A percentile compares a stretch with the other conserved stretches of the same genome.
Evolutionary conservation across 2,329 filamentous ascomycete species (phyloP).

Genomic region (Cordyceps tenuipes): DNA sequence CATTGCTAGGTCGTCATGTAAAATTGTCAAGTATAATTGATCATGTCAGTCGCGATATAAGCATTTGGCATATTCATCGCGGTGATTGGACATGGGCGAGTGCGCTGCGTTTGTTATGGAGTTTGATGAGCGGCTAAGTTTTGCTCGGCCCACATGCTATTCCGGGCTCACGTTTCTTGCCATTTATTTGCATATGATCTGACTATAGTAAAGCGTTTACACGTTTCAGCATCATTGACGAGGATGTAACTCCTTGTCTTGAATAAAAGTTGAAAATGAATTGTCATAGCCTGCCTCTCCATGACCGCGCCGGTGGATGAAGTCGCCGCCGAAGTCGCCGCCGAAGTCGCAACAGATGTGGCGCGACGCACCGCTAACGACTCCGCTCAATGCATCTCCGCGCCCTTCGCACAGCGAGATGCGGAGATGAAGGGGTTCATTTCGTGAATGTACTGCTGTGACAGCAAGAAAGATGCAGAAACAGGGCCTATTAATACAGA

Average conservation of each 20-base stretch:
- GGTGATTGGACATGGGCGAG: not conserved
- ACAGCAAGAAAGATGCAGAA: not conserved
- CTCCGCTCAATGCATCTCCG: not conserved
- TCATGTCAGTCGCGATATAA: not conserved
- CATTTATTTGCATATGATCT: not conserved
- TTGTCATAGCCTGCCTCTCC: not conserved
- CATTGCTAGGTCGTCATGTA: conserved; percentile 6
- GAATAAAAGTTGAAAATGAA: not conserved
- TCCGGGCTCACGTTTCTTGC: not conserved
- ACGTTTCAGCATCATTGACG: not conserved
- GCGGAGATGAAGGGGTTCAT: not conserved
- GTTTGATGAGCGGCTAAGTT: not conserved
- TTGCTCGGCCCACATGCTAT: not conserved
- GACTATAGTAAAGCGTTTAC: not conserved
- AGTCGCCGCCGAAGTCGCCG: not conserved
- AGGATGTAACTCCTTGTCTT: not conserved
- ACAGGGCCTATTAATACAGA: not conserved
- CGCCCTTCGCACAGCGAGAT: not conserved
- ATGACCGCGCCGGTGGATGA: not conserved
- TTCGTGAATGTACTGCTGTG: not conserved
- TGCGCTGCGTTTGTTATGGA: not conserved
- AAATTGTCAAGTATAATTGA: not conserved
- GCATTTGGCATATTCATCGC: not conserved
- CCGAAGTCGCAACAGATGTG: not conserved
- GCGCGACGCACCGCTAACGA: not conserved